Evolutionary conservation across 2,329 filamentous ascomycete species (phyloP).

Genomic region (Stylonectria norvegica): DNA sequence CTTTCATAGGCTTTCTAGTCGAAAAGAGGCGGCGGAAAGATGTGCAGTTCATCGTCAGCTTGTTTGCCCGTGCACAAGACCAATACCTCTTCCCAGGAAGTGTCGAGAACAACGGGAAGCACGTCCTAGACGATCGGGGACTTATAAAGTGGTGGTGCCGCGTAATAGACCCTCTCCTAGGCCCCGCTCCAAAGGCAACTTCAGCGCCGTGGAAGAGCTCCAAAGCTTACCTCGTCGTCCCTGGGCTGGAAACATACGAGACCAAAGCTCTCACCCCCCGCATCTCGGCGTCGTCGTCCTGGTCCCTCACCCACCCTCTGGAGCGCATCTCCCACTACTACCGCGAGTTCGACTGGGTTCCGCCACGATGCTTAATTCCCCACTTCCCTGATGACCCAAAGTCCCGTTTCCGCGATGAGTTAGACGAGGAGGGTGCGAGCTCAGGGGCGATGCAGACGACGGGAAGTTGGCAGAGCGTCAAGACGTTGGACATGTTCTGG

Average conservation of each 20-base stretch:
- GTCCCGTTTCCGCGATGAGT: constrained; percentile 78
- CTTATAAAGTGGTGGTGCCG: constrained; percentile 96
- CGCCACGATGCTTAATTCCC: constrained; percentile 80
- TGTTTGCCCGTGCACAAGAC: constrained; percentile 87
- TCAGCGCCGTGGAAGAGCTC: constrained; percentile 41
- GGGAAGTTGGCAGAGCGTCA: constrained; percentile 79
- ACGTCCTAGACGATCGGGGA: constrained; percentile 85
- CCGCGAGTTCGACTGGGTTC: constrained; percentile 57
- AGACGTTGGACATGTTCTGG: constrained; percentile 89
- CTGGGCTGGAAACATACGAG: constrained; percentile 79
- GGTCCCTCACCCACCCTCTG: constrained; percentile 71
- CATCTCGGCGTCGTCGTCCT: constrained; percentile 46
- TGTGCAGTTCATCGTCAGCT: constrained; percentile 72
- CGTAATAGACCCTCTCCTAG: constrained; percentile 73
- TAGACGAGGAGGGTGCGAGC: constrained; percentile 76
- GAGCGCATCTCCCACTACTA: constrained; percentile 60
- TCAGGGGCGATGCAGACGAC: constrained; percentile 50
- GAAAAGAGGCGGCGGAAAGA: constrained; percentile 60
- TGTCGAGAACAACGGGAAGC: constrained; percentile 78
- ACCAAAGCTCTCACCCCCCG: constrained; percentile 74
- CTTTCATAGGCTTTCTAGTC: constrained; percentile 74
- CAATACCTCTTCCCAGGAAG: constrained; percentile 96
- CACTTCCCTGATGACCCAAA: constrained; percentile 96
- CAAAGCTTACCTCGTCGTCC: constrained; percentile 82
- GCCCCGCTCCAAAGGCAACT: constrained; percentile 37